Percentiles rank a stretch among this genome's conserved stretches.
These are phyloP conservation scores for Saccharum hybrid DNA, from an alignment of 202 grass and related monocot genomes.

Conservation along the genomic window DNA sequence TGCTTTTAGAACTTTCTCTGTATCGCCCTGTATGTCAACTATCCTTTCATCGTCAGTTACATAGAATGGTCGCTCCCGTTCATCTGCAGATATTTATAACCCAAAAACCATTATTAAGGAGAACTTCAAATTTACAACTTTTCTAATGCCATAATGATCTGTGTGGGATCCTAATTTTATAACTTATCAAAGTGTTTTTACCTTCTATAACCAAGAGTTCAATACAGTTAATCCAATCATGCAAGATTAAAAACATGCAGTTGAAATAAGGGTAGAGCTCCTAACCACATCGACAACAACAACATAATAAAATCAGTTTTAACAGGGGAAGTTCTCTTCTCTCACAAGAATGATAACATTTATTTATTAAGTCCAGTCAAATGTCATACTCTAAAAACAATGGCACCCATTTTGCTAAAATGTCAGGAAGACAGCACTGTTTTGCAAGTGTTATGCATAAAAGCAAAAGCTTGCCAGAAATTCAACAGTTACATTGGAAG, in stretches of 20 bases:
- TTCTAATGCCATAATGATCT: conserved; percentile 3
- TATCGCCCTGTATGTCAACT: conserved; percentile 98
- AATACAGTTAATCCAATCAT: conserved; percentile 25
- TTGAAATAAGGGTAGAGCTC: neutral
- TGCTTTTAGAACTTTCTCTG: conserved; percentile 81
- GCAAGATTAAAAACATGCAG: neutral
- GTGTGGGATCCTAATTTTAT: neutral
- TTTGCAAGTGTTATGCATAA: conserved; percentile 23
- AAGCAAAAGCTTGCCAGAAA: conserved; percentile 18
- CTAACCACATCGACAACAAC: neutral
- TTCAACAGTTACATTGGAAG: neutral
- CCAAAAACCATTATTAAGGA: neutral
- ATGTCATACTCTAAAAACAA: conserved; percentile 11
- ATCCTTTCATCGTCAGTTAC: conserved; percentile 84
- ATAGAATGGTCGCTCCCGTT: conserved; percentile 78
- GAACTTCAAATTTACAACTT: neutral
- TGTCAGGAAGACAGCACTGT: neutral
- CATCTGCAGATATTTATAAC: conserved; percentile 63
- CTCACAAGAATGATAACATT: neutral
- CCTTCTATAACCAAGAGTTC: conserved; percentile 24
- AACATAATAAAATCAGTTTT: neutral
- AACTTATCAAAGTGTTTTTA: neutral
- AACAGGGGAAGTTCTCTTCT: neutral
- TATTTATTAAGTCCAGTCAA: conserved; percentile 19
- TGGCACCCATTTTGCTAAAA: too few relatives aligned